phyloP scores from a whole-genome alignment of 2,329 filamentous ascomycete species.

The Neonectria magnoliae region DNA sequence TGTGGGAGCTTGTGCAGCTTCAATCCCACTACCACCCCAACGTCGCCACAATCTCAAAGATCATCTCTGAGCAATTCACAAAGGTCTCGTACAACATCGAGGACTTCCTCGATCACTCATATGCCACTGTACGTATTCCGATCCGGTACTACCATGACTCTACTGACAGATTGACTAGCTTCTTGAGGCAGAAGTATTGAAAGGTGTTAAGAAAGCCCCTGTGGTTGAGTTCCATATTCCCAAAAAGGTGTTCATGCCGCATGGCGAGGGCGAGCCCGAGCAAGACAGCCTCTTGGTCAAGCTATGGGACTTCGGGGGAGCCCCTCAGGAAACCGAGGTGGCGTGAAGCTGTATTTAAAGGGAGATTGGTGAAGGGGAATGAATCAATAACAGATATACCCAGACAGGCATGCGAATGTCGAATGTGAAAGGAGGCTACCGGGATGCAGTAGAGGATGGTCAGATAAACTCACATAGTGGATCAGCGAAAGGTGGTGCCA shows the following conservation, averaged over 20 bases:
- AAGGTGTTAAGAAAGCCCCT: slow-evolving; percentile 84
- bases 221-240: slow-evolving; percentile 96
- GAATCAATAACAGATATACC: slow-evolving; percentile 16
- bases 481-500: background rate
- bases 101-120: slow-evolving; percentile 96
- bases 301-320: slow-evolving; percentile 66
- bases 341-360: background rate
- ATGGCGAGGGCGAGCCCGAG: slow-evolving; percentile 57
- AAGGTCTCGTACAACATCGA: slow-evolving; percentile 96
- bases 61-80: slow-evolving; percentile 96
- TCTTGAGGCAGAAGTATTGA: slow-evolving; percentile 83
- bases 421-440: background rate
- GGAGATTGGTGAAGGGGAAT: background rate
- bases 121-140: slow-evolving; percentile 72
- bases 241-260: slow-evolving; percentile 76
- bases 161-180: slow-evolving; percentile 64
- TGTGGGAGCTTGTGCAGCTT: slow-evolving; percentile 94
- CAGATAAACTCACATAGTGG: background rate
- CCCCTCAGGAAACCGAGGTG: slow-evolving; percentile 22
- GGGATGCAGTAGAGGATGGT: background rate
- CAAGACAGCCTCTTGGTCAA: slow-evolving; percentile 67
- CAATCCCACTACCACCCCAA: slow-evolving; percentile 97
- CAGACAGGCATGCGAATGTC: slow-evolving; percentile 8
- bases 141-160: background rate
- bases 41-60: slow-evolving; percentile 91